Evolutionary conservation across 2,329 filamentous ascomycete genomes (phyloP), one percentile per base, ranked within the genome.

Genomic region (Parastagonospora avenae): DNA sequence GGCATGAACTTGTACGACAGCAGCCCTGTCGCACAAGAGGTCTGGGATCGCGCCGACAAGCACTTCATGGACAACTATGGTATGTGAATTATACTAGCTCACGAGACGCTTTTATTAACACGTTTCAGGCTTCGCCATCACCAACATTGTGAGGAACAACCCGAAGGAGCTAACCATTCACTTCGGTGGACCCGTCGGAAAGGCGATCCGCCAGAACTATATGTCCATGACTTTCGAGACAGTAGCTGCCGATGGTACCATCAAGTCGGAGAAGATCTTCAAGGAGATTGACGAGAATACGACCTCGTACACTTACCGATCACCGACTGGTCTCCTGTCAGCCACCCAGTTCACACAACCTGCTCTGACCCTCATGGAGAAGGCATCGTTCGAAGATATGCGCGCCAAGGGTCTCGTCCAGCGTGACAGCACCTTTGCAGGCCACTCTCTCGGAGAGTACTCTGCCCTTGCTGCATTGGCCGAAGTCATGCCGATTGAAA

Each of bases 161-260:
- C 94, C 94, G 59, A 97, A 97, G 82, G 94, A 97, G 79, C 87
- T 99, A 48, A 99, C 95, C 4, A 91, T 99, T 60, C 90, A 99
- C 81, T 99, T 99, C 71, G 94, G 95, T 79, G 94, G 94, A 42
- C 92, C 94, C 55, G 90, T 91, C 52, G 94, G 94, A 71, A 99
- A 97, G 80, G 92, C 91, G 44, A 99, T 99, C 65, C 91, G 94
- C 57, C 89, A 96, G 72, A 99, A 99, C 78, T 99, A 99, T 82
- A 97, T 97, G 89, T 88, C 93, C 53, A 99, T 99, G 94, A 97
- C 93, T 41, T 99, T 97, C 76, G 94, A 99, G 80, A 95, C 93
- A n/a, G 92, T 99, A 46, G 89, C 89, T 52, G 80, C 90, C 2
- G 94, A 99, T 74, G 94, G 94, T 24, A 85, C 85, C 31, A 92